Conservation (phyloP, 2,329 filamentous ascomycete species). For the Xylariales sp. region DNA sequence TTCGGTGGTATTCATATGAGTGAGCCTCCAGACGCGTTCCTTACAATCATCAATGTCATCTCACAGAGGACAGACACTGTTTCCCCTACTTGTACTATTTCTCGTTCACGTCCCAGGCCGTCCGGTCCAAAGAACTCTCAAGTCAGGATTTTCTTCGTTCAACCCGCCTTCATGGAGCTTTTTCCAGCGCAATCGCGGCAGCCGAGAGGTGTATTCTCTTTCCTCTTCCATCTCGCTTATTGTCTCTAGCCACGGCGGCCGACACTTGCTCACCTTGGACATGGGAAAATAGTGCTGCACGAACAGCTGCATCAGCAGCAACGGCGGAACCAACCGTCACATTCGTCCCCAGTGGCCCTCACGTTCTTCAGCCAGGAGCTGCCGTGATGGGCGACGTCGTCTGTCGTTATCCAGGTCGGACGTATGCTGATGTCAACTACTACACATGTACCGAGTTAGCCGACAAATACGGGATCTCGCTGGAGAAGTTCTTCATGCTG, state of each 20-base stretch:
- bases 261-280: slow-evolving; percentile 5
- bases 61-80: neutral
- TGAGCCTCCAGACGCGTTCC: slow-evolving; percentile 1
- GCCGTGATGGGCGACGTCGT: neutral
- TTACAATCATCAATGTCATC: neutral
- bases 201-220: neutral
- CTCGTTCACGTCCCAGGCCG: neutral
- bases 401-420: neutral
- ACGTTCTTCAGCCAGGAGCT: neutral
- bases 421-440: slow-evolving; percentile 1
- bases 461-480: neutral
- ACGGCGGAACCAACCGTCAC: neutral
- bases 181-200: neutral
- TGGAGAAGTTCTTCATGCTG: slow-evolving; percentile 11
- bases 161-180: neutral
- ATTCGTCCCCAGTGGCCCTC: neutral
- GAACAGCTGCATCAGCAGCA: neutral
- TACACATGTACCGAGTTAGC: slow-evolving; percentile 10
- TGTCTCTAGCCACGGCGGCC: slow-evolving; percentile 1
- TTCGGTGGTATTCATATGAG: neutral
- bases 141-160: neutral
- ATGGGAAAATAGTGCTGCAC: neutral
- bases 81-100: neutral
- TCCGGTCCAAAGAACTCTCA: neutral
- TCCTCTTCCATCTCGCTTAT: neutral